Percentiles rank a stretch among this genome's conserved stretches.
These are phyloP conservation scores for Dendrobium officinale DNA, from an alignment of 106 monocot genomes.

Conservation along the genomic window DNA sequence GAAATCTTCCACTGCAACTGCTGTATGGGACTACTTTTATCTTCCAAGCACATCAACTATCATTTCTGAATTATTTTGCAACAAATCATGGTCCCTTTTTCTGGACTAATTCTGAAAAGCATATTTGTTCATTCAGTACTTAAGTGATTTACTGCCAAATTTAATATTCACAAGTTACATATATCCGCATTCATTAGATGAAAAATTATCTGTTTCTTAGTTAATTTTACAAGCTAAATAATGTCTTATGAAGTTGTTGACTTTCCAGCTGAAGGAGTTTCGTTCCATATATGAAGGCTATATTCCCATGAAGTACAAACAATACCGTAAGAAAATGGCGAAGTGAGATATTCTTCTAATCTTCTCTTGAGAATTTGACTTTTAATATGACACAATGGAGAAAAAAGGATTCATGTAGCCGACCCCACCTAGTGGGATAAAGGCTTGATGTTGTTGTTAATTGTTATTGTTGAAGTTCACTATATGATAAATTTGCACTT, in stretches of 20 bases:
- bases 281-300: conserved; percentile 82
- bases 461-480: not conserved
- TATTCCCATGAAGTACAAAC: conserved; percentile 95
- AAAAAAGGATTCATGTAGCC: too few species aligned
- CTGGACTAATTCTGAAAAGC: too few species aligned
- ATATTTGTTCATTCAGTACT: not conserved
- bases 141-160: not conserved
- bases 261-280: conserved; percentile 76
- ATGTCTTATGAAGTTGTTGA: conserved; percentile 6
- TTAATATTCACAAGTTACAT: not conserved
- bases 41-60: too few species aligned
- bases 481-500: conserved; percentile 1
- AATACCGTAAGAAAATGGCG: conserved; percentile 89
- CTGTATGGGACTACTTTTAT: too few species aligned
- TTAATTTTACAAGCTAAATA: not conserved
- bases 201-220: not conserved
- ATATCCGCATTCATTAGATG: not conserved
- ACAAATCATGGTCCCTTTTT: too few species aligned
- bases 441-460: too few species aligned
- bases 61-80: too few species aligned
- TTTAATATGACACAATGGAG: too few species aligned
- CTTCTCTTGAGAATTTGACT: not conserved
- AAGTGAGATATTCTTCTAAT: conserved; percentile 44
- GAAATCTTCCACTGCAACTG: too few species aligned
- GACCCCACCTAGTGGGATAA: too few species aligned